phyloP scores from a whole-genome alignment of 2,329 filamentous ascomycete species.

The Ascocoryne sarcoides region DNA sequence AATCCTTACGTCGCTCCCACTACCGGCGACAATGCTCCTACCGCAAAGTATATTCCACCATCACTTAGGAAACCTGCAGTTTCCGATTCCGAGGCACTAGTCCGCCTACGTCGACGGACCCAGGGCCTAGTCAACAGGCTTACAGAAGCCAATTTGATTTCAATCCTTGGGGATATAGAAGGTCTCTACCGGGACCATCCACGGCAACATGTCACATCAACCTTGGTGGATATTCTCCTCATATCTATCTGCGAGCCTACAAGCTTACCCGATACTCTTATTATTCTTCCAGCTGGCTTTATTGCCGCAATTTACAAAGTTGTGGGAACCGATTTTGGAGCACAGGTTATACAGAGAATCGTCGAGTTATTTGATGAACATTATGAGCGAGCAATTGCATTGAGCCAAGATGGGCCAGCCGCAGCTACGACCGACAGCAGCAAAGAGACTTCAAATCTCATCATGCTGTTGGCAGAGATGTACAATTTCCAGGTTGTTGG shows the following conservation, averaged over 20 bases:
- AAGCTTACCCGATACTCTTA: constrained; percentile 74
- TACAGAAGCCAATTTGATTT: constrained; percentile 81
- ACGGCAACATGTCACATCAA: constrained; percentile 79
- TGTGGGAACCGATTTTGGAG: constrained; percentile 81
- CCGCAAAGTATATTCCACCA: constrained; percentile 82
- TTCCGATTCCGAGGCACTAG: constrained; percentile 57
- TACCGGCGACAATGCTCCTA: constrained; percentile 34
- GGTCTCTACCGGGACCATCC: constrained; percentile 75
- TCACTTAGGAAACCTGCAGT: constrained; percentile 60
- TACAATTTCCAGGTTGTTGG: constrained; percentile 89
- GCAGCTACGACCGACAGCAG: constrained; percentile 21
- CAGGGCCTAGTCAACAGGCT: constrained; percentile 89
- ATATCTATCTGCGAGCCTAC: constrained; percentile 73
- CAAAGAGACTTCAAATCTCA: constrained; percentile 66
- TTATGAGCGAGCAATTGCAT: constrained; percentile 38
- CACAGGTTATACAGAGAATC: constrained; percentile 70
- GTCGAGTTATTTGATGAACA: constrained; percentile 65
- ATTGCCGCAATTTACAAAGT: constrained; percentile 80
- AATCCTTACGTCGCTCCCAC: constrained; percentile 82
- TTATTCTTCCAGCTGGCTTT: constrained; percentile 86
- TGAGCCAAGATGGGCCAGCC: constrained; percentile 27
- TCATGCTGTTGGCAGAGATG: constrained; percentile 74
- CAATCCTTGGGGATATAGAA: constrained; percentile 75
- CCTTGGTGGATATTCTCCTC: constrained; percentile 68
- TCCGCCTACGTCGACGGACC: constrained; percentile 65